Conservation (phyloP, 176 grass and related monocot species). For the Carex kokanica region DNA sequence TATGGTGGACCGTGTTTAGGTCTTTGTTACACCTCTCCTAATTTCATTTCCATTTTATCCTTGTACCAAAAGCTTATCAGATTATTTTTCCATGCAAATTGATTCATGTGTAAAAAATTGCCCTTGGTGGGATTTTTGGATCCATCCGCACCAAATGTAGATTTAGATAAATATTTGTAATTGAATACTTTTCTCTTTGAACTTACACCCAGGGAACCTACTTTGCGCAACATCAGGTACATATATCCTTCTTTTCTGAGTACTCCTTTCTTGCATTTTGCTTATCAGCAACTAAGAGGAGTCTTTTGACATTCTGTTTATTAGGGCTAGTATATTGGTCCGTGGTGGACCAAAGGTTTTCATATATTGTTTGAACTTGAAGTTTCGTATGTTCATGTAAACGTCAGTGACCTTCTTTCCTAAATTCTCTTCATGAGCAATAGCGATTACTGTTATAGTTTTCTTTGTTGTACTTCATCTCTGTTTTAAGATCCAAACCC, state of each 20-base stretch:
- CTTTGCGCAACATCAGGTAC: conserved; percentile 18
- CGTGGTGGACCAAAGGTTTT: background rate
- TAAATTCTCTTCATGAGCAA: background rate
- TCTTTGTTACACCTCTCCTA: background rate
- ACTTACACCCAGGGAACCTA: conserved; percentile 19
- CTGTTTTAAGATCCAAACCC: background rate
- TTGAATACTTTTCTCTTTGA: conserved; percentile 19
- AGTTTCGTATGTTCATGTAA: background rate
- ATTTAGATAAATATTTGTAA: conserved; percentile 15
- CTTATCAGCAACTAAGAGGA: background rate
- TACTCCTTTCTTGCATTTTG: conserved; percentile 14
- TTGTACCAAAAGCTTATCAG: background rate
- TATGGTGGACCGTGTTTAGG: conserved; percentile 11
- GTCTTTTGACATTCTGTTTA: background rate
- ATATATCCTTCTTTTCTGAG: conserved; percentile 20
- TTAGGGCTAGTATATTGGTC: background rate
- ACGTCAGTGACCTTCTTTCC: background rate
- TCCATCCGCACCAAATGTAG: background rate
- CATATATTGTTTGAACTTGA: conserved; percentile 8
- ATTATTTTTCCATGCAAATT: background rate
- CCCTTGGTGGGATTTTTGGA: background rate
- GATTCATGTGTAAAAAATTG: background rate
- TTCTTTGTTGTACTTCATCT: background rate
- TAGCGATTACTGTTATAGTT: background rate
- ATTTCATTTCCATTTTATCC: conserved; percentile 1